Conservation (phyloP, 2,329 filamentous ascomycete species). For the Nectriaceae sp. region DNA sequence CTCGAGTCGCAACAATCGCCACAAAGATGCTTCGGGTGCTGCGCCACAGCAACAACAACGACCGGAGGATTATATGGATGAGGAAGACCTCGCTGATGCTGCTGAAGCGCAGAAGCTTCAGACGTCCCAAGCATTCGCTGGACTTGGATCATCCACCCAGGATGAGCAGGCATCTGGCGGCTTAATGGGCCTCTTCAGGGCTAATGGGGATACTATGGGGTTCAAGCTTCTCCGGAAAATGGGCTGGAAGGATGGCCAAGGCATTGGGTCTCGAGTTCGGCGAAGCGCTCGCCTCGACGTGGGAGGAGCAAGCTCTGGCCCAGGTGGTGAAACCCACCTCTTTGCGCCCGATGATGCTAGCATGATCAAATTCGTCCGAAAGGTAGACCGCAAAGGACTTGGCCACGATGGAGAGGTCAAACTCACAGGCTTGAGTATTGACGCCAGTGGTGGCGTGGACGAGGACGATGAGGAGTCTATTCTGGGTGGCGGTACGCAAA, state of each 20-base stretch:
- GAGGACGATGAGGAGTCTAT: conserved; percentile 51
- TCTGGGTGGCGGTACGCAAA: conserved; percentile 20
- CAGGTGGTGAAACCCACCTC: conserved; percentile 57
- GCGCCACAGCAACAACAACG: conserved; percentile 69
- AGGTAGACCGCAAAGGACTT: conserved; percentile 70
- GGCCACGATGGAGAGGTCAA: conserved; percentile 64
- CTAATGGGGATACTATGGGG: conserved; percentile 81
- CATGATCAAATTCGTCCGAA: conserved; percentile 67
- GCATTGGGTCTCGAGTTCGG: conserved; percentile 83
- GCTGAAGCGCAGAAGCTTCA: conserved; percentile 76
- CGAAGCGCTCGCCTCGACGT: conserved; percentile 68
- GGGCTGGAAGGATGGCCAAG: conserved; percentile 95
- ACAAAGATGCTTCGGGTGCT: conserved; percentile 61
- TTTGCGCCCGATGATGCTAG: conserved; percentile 83
- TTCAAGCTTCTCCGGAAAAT: conserved; percentile 83
- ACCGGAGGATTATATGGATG: conserved; percentile 94
- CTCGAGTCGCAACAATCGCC: conserved; percentile 80
- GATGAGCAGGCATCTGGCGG: conserved; percentile 50
- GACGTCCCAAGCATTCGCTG: conserved; percentile 73
- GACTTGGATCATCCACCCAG: conserved; percentile 67
- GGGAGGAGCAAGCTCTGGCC: conserved; percentile 38
- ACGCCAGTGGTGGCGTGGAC: conserved; percentile 20
- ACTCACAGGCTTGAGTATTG: conserved; percentile 41
- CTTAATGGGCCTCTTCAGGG: conserved; percentile 72
- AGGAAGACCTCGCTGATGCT: conserved; percentile 87